Conservation (phyloP, 208 protist genomes). For the Crithidia sp. region DNA sequence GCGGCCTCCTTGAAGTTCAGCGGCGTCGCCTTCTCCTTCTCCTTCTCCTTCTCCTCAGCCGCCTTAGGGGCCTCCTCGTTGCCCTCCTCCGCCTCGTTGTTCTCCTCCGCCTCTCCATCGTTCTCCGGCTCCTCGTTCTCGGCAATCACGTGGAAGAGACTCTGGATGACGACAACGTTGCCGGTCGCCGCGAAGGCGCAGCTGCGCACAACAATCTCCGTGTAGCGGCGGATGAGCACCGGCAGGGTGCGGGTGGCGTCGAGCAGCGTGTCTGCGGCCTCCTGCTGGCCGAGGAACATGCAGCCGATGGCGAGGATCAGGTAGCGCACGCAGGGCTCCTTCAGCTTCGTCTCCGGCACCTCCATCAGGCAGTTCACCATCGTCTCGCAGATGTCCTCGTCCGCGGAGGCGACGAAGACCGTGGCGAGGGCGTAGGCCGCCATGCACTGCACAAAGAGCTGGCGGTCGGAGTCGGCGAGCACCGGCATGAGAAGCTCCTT, state of each 20-base stretch:
- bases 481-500: constrained; percentile 95
- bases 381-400: constrained; percentile 95
- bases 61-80: constrained; percentile 14
- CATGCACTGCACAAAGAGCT: constrained; percentile 94
- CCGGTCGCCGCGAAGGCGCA: constrained; percentile 99
- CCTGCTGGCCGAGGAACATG: constrained; percentile 95
- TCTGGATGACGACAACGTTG: constrained; percentile 98
- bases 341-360: constrained; percentile 63
- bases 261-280: constrained; percentile 93
- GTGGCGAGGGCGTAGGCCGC: constrained; percentile 96
- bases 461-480: constrained; percentile 90
- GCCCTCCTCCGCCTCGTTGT: constrained; percentile 37
- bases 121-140: constrained; percentile 81
- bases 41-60: constrained; percentile 13
- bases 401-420: constrained; percentile 95
- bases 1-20: constrained; percentile 95
- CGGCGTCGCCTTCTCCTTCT: constrained; percentile 36
- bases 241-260: constrained; percentile 91
- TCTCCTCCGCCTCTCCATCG: constrained; percentile 16
- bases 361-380: constrained; percentile 95
- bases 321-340: constrained; percentile 86
- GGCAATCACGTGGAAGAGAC: constrained; percentile 96
- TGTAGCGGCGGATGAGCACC: constrained; percentile 86
- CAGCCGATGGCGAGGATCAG: constrained; percentile 95
- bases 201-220: constrained; percentile 93